Evolutionary conservation across 768 basidiomycete genomes (phyloP).

Genomic region (Omphalotus guepiniiformis): DNA sequence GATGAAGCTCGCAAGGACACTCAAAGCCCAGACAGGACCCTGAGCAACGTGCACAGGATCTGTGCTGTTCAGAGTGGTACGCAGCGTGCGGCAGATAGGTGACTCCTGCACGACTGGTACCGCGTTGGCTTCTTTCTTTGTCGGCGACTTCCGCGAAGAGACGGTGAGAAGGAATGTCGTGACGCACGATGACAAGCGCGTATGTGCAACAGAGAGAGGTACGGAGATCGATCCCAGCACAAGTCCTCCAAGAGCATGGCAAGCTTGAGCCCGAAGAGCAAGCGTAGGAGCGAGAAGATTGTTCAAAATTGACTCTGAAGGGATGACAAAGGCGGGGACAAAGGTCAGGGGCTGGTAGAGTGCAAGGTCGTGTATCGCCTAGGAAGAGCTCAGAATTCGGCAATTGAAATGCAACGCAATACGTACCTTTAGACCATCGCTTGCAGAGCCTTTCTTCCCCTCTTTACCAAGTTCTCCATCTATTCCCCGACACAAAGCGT

Average conservation of each 20-base stretch:
- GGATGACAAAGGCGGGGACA: constrained; percentile 54
- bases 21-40: constrained; percentile 75
- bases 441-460: constrained; percentile 80
- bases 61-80: constrained; percentile 51
- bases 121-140: constrained; percentile 32
- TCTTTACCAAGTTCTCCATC: constrained; percentile 85
- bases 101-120: constrained; percentile 35
- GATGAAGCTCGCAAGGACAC: constrained; percentile 60
- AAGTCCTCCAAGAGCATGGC: constrained; percentile 70
- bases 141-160: constrained; percentile 29
- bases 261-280: constrained; percentile 65
- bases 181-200: constrained; percentile 42
- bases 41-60: constrained; percentile 63
- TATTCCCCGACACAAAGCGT: constrained; percentile 69
- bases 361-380: constrained; percentile 74
- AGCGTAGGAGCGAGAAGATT: constrained; percentile 64
- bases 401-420: constrained; percentile 6
- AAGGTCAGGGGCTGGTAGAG: constrained; percentile 62
- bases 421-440: constrained; percentile 72
- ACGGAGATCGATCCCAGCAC: constrained; percentile 49
- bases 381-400: constrained; percentile 9
- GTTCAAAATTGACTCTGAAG: constrained; percentile 57
- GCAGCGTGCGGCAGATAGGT: constrained; percentile 58
- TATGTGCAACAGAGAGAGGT: constrained; percentile 44
- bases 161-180: constrained; percentile 46